Evolutionary conservation across 768 basidiomycete genomes (phyloP), one percentile per base, ranked within the genome.

Genomic region (Brasilioporus rufonigricans): DNA sequence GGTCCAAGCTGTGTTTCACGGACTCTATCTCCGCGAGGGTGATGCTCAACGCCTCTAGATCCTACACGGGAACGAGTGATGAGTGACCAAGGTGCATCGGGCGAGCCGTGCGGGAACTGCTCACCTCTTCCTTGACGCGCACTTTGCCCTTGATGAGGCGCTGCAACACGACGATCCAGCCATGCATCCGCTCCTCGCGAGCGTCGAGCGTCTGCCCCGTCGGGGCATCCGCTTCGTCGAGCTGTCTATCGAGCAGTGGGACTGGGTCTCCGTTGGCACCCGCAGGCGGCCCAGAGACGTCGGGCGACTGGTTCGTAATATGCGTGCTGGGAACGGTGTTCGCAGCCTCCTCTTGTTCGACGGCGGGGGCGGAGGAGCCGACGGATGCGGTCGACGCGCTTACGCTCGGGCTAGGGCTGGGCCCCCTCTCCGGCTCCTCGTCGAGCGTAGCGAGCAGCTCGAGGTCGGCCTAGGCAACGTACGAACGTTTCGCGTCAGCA

Each of bases 11-110:
- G 5, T 48, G 57, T 36, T 59, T 66, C 12, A 57, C 38, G 10
- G 69, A 70, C 31, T 72, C 70, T 44, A 70, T 65, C 48, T 72
- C 65, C 4, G 68, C 68, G 23, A 70, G 60, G 27, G 60, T 41
- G 49, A 67, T 51, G 45, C 70, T 70, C 50, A 72, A 32, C 12
- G 47, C 44, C 26, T 70, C 63, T 14, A 70, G 54, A 19, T 55
- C 64, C 69, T 72, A 36, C 9, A 43, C 24, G n/a, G 4, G 16
- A 24, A 43, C 57, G 35, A 53, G 53, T 8, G 1, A 10, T 31
- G 31, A 48, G 12, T 31, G 31, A 48, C 3, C 18, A 39, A 7
- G 21, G n/a, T 13, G 6, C 24, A 24, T 50, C 32, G 12, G 18
- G 40, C 5, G 26, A 38, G 36, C 43, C 2, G 33, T 8, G 18